Evolutionary conservation across 805 yeast species (phyloP), one percentile per base, ranked within the genome.

Genomic region (Metschnikowia picachoensis): DNA sequence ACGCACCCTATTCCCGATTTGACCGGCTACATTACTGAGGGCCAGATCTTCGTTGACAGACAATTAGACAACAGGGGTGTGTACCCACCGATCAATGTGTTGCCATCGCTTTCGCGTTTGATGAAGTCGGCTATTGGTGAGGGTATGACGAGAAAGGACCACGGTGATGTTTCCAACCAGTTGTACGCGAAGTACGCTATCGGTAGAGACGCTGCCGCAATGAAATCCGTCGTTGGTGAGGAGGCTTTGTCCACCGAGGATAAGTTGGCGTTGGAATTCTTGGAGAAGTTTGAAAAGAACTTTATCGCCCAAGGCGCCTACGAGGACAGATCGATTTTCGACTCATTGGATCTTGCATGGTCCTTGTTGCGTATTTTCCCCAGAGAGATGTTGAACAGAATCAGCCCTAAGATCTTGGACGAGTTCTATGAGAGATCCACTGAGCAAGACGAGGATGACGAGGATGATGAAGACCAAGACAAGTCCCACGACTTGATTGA

Each of bases 101-200:
- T 94, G 66, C 99, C 99, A 47, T 91, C 98, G 4, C 79, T 94
- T 64, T 89, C 97, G 47, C 89, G 99, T 77, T 82, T 94, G 70
- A 94, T 94, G 99, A 94, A 94, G 78, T 85, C 95, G 52, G 99
- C 99, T 60, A 94, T 94, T 72, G 99, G 99, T 76, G 99, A 95
- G 72, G 98, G 98, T 65, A 91, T 92, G 96, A 94, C 99, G 49
- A 85, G 99, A 77, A 92, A 92, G 73, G 99, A 94, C 70, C 99
- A 94, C 66, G 96, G 98, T 73, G 99, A 94, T 76, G 99, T 94
- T 51, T 92, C 98, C 29, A 94, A 94, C 77, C 99, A 94, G 78
- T 80, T 94, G 64, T 94, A 94, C 66, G 99, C 99, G 61, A 94
- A 94, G 72, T 94, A 94, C 68, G 99, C 99, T 54, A 95, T 94